Evolutionary conservation across 2,329 filamentous ascomycete species (phyloP), one percentile per base, ranked within the genome.

Genomic region (Colletotrichum aenigma): DNA sequence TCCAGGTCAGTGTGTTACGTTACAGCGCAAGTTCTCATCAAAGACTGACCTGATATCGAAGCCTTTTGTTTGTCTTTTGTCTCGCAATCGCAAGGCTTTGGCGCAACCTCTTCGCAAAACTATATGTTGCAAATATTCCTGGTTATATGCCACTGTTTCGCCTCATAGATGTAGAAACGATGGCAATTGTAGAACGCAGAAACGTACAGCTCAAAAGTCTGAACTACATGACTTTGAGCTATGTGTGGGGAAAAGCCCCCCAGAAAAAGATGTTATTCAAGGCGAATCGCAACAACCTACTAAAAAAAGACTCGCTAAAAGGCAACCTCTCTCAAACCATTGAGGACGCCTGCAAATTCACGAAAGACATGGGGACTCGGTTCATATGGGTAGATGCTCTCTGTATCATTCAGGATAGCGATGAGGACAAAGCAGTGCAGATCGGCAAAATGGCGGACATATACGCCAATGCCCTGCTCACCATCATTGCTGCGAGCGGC

Each of bases 231-330:
- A 24, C 48, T 55, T 55, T 55, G 2, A 55, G 48, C 48, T 55
- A 55, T 13, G 48, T 55, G 0, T 55, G 48, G 48, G 48, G 48
- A 0, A 21, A 55, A 24, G 15, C n/a, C 6, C 48, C 10, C 13
- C 48, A 55, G 48, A 24, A 24, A 15, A 2, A 21, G 18, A 55
- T 55, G 48, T 55, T 24, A 4, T 12, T 21, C 10, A 2, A 55
- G n/a, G 48, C 10, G 9, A 55, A 55, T 24, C 21, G 21, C n/a
- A 24, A 55, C 1, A 55, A 55, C 1, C 48, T 55, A 3, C 48
- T 1, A 4, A 55, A 55, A 21, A 3, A 55, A 0, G 0, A 24
- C 8, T n/a, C 48, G 0, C 9, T 55, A 1, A 2, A 15, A 18
- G 48, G 48, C n/a, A 3, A 2, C n/a, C 10, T 55, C 6, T 55